Conservation (phyloP, 2,329 filamentous ascomycete species). For the Ophiostoma fasciatum region DNA sequence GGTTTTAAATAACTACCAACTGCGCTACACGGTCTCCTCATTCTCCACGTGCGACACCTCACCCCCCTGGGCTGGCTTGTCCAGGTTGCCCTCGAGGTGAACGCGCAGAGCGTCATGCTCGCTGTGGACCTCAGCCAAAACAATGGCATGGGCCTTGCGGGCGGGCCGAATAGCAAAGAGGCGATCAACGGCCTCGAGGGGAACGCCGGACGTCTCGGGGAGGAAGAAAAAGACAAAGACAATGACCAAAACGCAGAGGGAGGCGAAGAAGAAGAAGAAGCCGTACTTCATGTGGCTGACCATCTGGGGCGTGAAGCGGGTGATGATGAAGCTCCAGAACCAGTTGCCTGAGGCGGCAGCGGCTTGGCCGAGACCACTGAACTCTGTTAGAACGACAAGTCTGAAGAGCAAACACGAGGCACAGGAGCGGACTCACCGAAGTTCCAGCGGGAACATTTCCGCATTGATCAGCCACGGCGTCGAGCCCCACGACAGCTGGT, state of each 20-base stretch:
- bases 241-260: conserved; percentile 41
- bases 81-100: too few species aligned
- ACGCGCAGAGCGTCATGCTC: too few species aligned
- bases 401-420: too few species aligned
- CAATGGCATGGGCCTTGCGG: conserved; percentile 24
- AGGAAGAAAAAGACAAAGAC: conserved; percentile 47
- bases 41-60: too few species aligned
- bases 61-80: too few species aligned
- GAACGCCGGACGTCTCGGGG: conserved; percentile 52
- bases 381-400: too few species aligned
- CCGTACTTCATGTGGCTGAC: conserved; percentile 43
- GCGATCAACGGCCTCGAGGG: conserved; percentile 49
- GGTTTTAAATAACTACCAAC: too few species aligned
- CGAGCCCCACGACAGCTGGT: conserved; percentile 58
- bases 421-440: too few species aligned
- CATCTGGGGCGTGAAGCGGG: conserved; percentile 53
- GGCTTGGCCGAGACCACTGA: conserved; percentile 60
- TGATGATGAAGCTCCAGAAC: conserved; percentile 58
- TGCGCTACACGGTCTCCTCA: too few species aligned
- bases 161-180: conserved; percentile 39
- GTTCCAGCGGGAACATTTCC: conserved; percentile 61
- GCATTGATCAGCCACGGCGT: conserved; percentile 63
- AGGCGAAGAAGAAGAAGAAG: conserved; percentile 55
- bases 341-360: conserved; percentile 59
- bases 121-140: conserved; percentile 31